Evolutionary conservation across 345 rosid species (phyloP), one percentile per base, ranked within the genome.

Genomic region (Salix suchowensis): DNA sequence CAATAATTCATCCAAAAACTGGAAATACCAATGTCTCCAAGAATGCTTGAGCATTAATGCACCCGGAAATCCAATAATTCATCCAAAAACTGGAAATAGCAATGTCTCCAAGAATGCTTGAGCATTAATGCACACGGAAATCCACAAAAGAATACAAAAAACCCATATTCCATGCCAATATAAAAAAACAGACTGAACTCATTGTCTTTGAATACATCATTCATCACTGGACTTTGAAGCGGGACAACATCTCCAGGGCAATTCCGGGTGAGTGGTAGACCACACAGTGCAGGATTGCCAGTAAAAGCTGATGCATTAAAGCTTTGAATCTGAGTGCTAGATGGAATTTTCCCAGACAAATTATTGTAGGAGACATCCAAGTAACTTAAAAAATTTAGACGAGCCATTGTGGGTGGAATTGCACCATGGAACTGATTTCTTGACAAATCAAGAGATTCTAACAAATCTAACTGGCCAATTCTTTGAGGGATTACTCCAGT

Each of bases 271-370:
- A 68, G 9, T 58, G 75, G 80, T 0, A 0, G 46, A 18, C 82
- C 74, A 19, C 69, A 58, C 19, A 74, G 44, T 5, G 46, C 60
- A n/a, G 15, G 30, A 28, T 73, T 68, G 21, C 77, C 77, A 9
- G 5, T 18, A 64, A 60, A 79, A 8, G 23, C 19, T 19, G 74
- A 68, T 28, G 52, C 68, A 74, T 61, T 5, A 50, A 79, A 61
- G 67, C 74, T 67, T 15, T 67, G 77, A 42, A 73, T 68, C 46
- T 73, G 74, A 39, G 77, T 73, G 28, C 77, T 30, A 6, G 19
- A 30, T 16, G 82, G 82, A 36, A 79, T 74, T 73, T 58, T 50
- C 19, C 82, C 82, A 30, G 82, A 79, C 62, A 79, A 68, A 64
- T 73, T 60, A 37, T 73, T 73, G 71, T 74, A 54, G 7, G 77